phyloP scores from a whole-genome alignment of 305 asterid species.

The Fraxinus ornus region DNA sequence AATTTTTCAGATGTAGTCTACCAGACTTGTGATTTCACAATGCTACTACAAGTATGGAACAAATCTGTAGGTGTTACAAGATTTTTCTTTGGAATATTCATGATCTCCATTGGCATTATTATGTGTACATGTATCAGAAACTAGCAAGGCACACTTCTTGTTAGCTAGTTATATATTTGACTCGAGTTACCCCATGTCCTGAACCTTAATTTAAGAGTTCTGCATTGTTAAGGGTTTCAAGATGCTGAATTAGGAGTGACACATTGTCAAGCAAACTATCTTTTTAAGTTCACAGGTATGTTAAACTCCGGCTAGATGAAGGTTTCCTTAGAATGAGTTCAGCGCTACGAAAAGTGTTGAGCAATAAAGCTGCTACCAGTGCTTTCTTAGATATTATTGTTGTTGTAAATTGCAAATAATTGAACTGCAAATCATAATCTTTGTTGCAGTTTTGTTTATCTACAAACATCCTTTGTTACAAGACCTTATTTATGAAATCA shows the following conservation, averaged over 20 bases:
- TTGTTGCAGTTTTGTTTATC: constrained; percentile 13
- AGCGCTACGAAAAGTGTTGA: neutral
- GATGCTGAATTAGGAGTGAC: constrained; percentile 6
- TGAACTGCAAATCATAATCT: constrained; percentile 14
- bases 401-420: constrained; percentile 17
- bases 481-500: neutral
- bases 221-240: neutral
- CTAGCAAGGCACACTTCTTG: neutral
- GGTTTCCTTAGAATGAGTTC: neutral
- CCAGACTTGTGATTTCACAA: constrained; percentile 7
- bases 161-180: neutral
- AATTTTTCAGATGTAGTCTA: constrained; percentile 45
- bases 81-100: constrained; percentile 10
- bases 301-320: constrained; percentile 8
- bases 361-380: constrained; percentile 14
- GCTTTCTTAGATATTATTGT: constrained; percentile 17
- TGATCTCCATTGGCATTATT: neutral
- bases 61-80: constrained; percentile 3
- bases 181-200: neutral
- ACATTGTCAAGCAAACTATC: neutral
- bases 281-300: neutral
- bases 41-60: neutral
- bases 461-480: neutral
- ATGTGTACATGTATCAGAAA: neutral
- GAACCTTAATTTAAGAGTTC: neutral